A percentile compares a stretch with the other conserved stretches of the same genome.
phyloP scores from a whole-genome alignment of 768 basidiomycete genomes.

The Leccinum olivaceopallidum region DNA sequence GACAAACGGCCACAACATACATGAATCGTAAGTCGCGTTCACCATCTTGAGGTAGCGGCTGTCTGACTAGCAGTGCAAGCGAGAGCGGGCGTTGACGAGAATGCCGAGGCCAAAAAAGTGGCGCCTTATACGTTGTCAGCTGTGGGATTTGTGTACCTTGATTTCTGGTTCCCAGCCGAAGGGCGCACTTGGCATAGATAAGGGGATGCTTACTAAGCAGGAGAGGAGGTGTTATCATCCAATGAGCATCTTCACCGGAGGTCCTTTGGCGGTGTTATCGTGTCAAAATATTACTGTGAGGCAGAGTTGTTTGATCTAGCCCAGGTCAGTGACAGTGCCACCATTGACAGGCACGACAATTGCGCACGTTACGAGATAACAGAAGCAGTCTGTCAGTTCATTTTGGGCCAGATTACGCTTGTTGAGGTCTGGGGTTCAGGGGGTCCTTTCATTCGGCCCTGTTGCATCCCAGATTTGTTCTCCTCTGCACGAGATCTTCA shows the following conservation, averaged over 20 bases:
- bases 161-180: conserved; percentile 3
- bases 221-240: conserved; percentile 24
- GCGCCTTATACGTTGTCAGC: conserved; percentile 17
- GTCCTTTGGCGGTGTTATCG: conserved; percentile 14
- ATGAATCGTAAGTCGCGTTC: conserved; percentile 44
- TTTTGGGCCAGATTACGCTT: conserved; percentile 1
- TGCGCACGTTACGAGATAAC: conserved; percentile 17
- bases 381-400: conserved; percentile 5
- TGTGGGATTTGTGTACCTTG: conserved; percentile 23
- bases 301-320: background rate
- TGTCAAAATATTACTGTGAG: conserved; percentile 10
- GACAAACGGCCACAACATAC: conserved; percentile 24
- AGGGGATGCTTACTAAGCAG: conserved; percentile 21
- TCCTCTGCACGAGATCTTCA: background rate
- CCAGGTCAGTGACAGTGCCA: background rate
- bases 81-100: conserved; percentile 8
- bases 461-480: background rate
- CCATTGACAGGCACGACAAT: conserved; percentile 12
- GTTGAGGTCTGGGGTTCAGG: background rate
- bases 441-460: background rate
- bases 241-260: conserved; percentile 10
- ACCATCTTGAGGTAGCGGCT: conserved; percentile 33
- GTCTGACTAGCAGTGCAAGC: background rate
- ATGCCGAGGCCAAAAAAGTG: background rate
- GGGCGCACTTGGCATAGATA: conserved; percentile 19